These are phyloP conservation scores for Cicer judaicum DNA, from an alignment of 306 rosid genomes.

Conservation along the genomic window DNA sequence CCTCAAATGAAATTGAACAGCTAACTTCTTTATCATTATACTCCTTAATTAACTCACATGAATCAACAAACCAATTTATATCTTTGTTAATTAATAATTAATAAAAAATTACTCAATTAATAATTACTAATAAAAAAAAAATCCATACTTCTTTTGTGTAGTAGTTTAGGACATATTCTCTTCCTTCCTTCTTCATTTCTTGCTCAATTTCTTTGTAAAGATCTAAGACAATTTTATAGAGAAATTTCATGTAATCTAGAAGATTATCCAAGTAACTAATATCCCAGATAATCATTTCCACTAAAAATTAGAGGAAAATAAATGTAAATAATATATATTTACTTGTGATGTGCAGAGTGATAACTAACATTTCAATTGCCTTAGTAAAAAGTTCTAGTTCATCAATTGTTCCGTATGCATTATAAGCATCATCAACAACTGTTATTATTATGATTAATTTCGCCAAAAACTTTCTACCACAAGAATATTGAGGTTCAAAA, in stretches of 20 bases:
- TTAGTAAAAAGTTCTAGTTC: slow-evolving; percentile 2
- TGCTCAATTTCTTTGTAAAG: slow-evolving; percentile 17
- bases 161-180: slow-evolving; percentile 18
- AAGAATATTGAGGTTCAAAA: slow-evolving; percentile 33
- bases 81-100: no score
- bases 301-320: no score
- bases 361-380: slow-evolving; percentile 1
- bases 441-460: not conserved
- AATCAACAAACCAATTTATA: no score
- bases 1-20: no score
- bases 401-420: not conserved
- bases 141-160: slow-evolving; percentile 2
- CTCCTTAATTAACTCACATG: no score
- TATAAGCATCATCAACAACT: not conserved
- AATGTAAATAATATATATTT: no score
- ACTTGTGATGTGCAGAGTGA: no score
- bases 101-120: no score
- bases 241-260: not conserved
- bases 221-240: not conserved
- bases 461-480: slow-evolving; percentile 30
- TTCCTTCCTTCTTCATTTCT: slow-evolving; percentile 34
- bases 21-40: no score
- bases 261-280: not conserved
- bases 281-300: not conserved
- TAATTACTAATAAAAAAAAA: no score